Conservation (phyloP, 2,329 filamentous ascomycete species). For the Exophiala lecanii-corni region DNA sequence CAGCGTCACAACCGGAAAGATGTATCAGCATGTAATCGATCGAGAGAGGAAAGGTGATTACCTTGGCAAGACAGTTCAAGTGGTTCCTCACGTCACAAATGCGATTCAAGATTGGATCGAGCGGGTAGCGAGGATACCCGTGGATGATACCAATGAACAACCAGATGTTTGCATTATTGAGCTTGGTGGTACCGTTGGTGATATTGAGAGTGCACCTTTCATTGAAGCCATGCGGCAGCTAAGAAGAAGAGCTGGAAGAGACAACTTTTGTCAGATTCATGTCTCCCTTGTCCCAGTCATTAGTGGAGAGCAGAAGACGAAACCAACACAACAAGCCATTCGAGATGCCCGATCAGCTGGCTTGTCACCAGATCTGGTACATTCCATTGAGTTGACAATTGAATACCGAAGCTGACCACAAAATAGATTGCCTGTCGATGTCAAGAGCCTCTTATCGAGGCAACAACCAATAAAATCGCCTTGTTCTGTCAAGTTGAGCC, state of each 20-base stretch:
- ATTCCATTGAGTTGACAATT: no score
- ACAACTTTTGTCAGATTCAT: slow-evolving; percentile 83
- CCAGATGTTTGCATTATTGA: slow-evolving; percentile 91
- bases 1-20: slow-evolving; percentile 97
- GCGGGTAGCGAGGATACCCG: slow-evolving; percentile 75
- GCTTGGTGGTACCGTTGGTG: slow-evolving; percentile 55
- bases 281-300: slow-evolving; percentile 82
- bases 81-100: slow-evolving; percentile 87
- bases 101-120: slow-evolving; percentile 91
- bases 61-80: slow-evolving; percentile 81
- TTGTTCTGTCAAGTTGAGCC: slow-evolving; percentile 81
- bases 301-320: slow-evolving; percentile 82
- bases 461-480: slow-evolving; percentile 81
- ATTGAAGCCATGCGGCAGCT: slow-evolving; percentile 82
- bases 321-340: slow-evolving; percentile 91
- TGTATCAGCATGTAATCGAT: slow-evolving; percentile 84
- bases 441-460: slow-evolving; percentile 66
- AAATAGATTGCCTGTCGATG: slow-evolving; percentile 94
- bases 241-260: slow-evolving; percentile 63
- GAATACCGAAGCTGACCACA: no score
- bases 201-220: slow-evolving; percentile 84
- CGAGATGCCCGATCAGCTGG: slow-evolving; percentile 78
- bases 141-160: slow-evolving; percentile 75
- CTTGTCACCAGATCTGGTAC: slow-evolving; percentile 64
- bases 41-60: slow-evolving; percentile 70